Conservation (phyloP, 192 early-diverging fungal species). For the Cladochytrium replicatum region DNA sequence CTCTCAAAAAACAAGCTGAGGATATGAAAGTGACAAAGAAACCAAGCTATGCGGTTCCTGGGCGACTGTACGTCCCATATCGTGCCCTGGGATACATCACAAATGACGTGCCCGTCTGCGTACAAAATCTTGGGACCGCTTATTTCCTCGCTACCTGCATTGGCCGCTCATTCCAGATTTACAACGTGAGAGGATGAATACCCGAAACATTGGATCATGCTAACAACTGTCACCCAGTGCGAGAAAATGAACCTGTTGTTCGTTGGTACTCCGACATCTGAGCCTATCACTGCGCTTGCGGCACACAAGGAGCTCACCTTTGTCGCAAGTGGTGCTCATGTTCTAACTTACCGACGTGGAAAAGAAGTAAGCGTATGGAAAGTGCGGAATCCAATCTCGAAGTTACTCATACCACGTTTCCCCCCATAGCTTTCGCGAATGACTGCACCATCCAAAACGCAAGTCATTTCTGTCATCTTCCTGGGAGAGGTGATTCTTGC, state of each 20-base stretch:
- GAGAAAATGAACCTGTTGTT: slow-evolving; percentile 70
- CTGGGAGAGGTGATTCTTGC: not conserved
- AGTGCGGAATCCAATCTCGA: too few relatives aligned
- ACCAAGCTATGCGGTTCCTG: too few relatives aligned
- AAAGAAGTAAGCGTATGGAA: too few relatives aligned
- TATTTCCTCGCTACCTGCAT: slow-evolving; percentile 81
- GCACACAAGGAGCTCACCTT: slow-evolving; percentile 61
- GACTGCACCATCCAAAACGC: too few relatives aligned
- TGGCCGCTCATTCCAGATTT: slow-evolving; percentile 82
- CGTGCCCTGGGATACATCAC: slow-evolving; percentile 86
- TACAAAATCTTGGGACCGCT: slow-evolving; percentile 65
- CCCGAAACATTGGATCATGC: not conserved
- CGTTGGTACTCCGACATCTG: slow-evolving; percentile 45
- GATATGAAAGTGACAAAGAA: too few relatives aligned
- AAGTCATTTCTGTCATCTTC: too few relatives aligned
- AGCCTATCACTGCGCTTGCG: slow-evolving; percentile 62
- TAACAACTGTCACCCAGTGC: slow-evolving; percentile 24
- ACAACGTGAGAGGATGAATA: slow-evolving; percentile 45
- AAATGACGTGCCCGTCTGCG: slow-evolving; percentile 63
- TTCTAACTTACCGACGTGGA: slow-evolving; percentile 58
- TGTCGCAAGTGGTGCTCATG: slow-evolving; percentile 53
- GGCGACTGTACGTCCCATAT: slow-evolving; percentile 76
- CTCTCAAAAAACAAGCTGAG: too few relatives aligned
- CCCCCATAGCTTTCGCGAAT: too few relatives aligned
- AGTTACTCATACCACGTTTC: too few relatives aligned